These are phyloP conservation scores for Hippophae tibetana DNA, from an alignment of 306 rosid genomes.

Conservation along the genomic window DNA sequence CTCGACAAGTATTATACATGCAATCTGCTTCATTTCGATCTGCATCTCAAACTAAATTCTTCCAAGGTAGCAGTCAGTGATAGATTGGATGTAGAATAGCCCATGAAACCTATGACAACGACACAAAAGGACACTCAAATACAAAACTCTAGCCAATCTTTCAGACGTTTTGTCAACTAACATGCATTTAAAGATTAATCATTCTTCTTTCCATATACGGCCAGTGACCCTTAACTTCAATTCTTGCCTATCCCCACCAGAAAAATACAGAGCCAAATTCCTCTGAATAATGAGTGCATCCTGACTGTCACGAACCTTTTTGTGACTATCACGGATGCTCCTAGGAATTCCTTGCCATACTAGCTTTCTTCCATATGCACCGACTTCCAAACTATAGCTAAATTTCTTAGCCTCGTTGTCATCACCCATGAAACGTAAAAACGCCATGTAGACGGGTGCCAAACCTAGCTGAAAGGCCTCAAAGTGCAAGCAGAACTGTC, in stretches of 20 bases:
- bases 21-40: constrained; percentile 6
- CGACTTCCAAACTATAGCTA: constrained; percentile 89
- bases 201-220: constrained; percentile 96
- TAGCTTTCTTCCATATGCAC: constrained; percentile 73
- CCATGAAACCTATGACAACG: constrained; percentile 3
- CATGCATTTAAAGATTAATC: constrained; percentile 24
- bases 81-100: not conserved
- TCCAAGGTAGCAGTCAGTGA: constrained; percentile 4
- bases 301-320: constrained; percentile 86
- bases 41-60: constrained; percentile 1
- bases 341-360: constrained; percentile 93
- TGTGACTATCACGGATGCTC: constrained; percentile 81
- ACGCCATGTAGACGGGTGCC: constrained; percentile 89
- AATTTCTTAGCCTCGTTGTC: constrained; percentile 75
- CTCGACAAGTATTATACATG: not conserved
- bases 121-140: constrained; percentile 4
- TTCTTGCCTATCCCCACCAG: constrained; percentile 76
- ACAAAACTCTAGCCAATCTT: constrained; percentile 15
- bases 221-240: constrained; percentile 80
- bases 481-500: constrained; percentile 88
- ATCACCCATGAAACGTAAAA: constrained; percentile 86
- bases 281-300: constrained; percentile 93
- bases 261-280: constrained; percentile 73
- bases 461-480: constrained; percentile 80
- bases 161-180: constrained; percentile 13